Percentiles rank a stretch among this genome's conserved stretches.
Conservation (phyloP, 352 stramenopile genomes). For the Blastocystis sp. region DNA sequence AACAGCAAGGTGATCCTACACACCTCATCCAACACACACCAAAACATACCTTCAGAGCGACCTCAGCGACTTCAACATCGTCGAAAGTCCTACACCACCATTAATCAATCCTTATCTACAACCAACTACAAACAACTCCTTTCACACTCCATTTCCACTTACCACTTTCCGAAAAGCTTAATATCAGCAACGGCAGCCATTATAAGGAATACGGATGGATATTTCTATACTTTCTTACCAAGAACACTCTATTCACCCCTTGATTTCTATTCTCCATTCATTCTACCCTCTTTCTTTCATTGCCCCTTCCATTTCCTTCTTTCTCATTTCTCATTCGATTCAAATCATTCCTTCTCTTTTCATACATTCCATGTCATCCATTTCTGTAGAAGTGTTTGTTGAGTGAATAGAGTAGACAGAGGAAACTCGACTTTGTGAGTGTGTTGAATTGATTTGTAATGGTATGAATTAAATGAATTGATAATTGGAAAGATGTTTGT, state of each 20-base stretch:
- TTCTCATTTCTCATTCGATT: background rate
- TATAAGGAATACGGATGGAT: slow-evolving; percentile 36
- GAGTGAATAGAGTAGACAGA: background rate
- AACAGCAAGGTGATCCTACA: slow-evolving; percentile 92
- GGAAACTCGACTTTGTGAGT: background rate
- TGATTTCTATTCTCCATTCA: background rate
- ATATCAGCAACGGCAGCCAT: slow-evolving; percentile 70
- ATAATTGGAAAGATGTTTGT: background rate
- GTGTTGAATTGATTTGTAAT: background rate
- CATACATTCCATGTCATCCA: background rate
- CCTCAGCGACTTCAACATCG: slow-evolving; percentile 94
- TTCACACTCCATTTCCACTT: slow-evolving; percentile 59
- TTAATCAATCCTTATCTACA: slow-evolving; percentile 12
- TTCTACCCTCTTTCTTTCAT: background rate
- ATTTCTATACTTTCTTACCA: slow-evolving; percentile 13
- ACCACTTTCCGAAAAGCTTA: slow-evolving; percentile 86
- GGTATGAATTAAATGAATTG: background rate
- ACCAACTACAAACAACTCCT: background rate
- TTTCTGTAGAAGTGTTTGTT: background rate
- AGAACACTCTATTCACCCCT: background rate
- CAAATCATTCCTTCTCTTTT: background rate
- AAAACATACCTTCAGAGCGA: slow-evolving; percentile 76
- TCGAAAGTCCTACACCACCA: slow-evolving; percentile 79
- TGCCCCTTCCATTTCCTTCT: background rate
- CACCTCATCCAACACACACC: background rate